Percentiles rank a stretch among this genome's conserved stretches.
Conservation (phyloP, 805 yeast genomes). For the Kodamaea hsintzibuensis region DNA sequence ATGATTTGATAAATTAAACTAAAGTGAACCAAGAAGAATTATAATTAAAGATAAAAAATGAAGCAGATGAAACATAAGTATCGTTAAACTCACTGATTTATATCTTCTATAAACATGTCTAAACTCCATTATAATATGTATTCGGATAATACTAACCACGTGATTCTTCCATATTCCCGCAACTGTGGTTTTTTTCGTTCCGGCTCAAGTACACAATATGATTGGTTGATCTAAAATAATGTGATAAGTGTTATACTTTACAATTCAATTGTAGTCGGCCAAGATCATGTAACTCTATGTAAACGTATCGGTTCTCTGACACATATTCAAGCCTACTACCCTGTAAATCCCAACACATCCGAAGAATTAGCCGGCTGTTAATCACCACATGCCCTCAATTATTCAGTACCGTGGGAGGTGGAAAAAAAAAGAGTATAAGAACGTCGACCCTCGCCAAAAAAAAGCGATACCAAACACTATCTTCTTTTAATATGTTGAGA, state of each 20-base stretch:
- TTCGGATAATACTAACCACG: background rate
- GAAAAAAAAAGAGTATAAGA: conserved; percentile 4
- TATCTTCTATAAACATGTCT: background rate
- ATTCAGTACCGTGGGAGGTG: background rate
- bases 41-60: too few species aligned
- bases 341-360: background rate
- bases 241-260: background rate
- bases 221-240: background rate
- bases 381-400: background rate
- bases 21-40: too few species aligned
- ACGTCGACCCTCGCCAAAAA: conserved; percentile 4
- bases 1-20: too few species aligned
- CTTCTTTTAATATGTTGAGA: conserved; percentile 49
- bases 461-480: background rate
- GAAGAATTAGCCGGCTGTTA: background rate
- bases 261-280: background rate
- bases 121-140: background rate
- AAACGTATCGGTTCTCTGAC: background rate
- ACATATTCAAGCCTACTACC: background rate
- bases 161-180: background rate
- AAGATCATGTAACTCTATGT: background rate
- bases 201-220: background rate
- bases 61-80: too few species aligned
- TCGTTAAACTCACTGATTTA: too few species aligned
- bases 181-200: background rate